Percentiles rank a stretch among this genome's conserved stretches.
Conservation (phyloP, 2,329 filamentous ascomycete species). For the Penicillium nordicum region DNA sequence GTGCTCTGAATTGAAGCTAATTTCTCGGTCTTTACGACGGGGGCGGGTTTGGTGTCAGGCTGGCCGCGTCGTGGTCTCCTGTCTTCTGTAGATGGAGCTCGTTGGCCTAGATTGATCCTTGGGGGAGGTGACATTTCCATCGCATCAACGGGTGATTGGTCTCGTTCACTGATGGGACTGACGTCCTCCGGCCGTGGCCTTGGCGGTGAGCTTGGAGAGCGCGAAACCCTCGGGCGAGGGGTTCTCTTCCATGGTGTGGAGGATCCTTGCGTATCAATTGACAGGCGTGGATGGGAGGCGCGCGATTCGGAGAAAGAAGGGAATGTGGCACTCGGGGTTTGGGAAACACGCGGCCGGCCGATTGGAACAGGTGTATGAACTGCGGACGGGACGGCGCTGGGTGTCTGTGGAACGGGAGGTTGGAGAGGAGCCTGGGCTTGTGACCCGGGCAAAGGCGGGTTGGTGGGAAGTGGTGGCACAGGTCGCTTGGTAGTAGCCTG, state of each 20-base stretch:
- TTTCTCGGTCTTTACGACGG: conserved; percentile 29
- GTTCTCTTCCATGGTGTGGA: conserved; percentile 45
- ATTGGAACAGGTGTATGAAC: conserved; percentile 27
- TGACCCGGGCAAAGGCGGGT: conserved; percentile 16
- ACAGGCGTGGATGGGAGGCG: conserved; percentile 31
- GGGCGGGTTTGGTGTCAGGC: conserved; percentile 17
- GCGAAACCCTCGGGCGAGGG: conserved; percentile 33
- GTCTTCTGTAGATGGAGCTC: conserved; percentile 17
- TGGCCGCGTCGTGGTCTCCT: conserved; percentile 24
- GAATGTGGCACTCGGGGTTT: conserved; percentile 29
- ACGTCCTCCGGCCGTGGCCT: conserved; percentile 43
- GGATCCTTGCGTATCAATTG: conserved; percentile 40
- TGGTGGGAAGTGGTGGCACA: conserved; percentile 18
- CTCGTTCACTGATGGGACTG: conserved; percentile 46
- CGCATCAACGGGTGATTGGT: conserved; percentile 35
- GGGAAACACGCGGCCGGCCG: conserved; percentile 21
- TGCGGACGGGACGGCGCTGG: conserved; percentile 17
- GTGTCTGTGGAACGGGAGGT: conserved; percentile 28
- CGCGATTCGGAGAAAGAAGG: conserved; percentile 26
- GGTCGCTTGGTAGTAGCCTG: conserved; percentile 19
- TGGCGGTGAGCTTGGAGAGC: conserved; percentile 39
- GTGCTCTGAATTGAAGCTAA: conserved; percentile 23
- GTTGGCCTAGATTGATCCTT: conserved; percentile 18
- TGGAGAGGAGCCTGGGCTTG: conserved; percentile 16
- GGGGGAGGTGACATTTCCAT: conserved; percentile 28